Evolutionary conservation across 2,329 filamentous ascomycete species (phyloP).

Genomic region (Fusarium albidum): DNA sequence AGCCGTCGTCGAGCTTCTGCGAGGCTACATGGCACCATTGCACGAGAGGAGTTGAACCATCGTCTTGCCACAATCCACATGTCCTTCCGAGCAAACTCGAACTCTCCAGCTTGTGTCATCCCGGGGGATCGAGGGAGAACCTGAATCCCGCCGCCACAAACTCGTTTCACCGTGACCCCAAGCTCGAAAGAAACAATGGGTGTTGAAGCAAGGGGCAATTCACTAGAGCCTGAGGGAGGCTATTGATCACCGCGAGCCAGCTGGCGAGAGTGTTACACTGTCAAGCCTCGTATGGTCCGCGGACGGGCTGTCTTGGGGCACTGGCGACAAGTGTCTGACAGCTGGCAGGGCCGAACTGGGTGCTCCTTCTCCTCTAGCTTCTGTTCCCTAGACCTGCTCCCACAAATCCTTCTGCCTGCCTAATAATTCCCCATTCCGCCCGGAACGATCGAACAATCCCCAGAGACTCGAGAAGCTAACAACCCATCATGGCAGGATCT

Average conservation of each 20-base stretch:
- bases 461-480: constrained; percentile 21
- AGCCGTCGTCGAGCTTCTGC: constrained; percentile 9
- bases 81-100: neutral
- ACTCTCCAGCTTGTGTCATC: constrained; percentile 2
- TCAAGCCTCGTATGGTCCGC: constrained; percentile 3
- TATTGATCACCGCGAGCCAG: constrained; percentile 5
- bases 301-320: constrained; percentile 8
- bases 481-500: constrained; percentile 67
- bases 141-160: constrained; percentile 4
- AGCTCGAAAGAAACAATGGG: constrained; percentile 8
- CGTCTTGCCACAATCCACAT: neutral
- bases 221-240: neutral
- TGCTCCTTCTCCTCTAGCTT: constrained; percentile 4
- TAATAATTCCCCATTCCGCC: neutral
- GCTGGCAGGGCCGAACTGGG: constrained; percentile 8
- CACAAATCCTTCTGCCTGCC: neutral
- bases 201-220: constrained; percentile 8
- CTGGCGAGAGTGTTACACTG: constrained; percentile 26
- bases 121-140: neutral
- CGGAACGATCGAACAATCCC: neutral
- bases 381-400: neutral
- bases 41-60: neutral
- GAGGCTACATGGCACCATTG: neutral
- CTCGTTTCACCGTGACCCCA: constrained; percentile 24
- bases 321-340: constrained; percentile 11